These are phyloP conservation scores for Pythium monospermum DNA, from an alignment of 352 stramenopile species.

Conservation along the genomic window DNA sequence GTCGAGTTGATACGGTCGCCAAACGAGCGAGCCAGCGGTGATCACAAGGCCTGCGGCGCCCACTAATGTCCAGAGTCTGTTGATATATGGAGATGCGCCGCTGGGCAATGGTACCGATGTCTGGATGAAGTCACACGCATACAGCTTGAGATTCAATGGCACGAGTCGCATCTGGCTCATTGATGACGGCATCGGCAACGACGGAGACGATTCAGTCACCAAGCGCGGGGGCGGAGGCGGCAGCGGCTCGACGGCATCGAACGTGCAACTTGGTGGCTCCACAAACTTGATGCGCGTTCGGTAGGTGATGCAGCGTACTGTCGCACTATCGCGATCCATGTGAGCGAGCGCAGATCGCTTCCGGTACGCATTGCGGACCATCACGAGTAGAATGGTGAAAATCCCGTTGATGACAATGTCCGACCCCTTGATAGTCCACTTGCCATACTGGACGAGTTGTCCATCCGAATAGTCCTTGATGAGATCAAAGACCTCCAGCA, in stretches of 20 bases:
- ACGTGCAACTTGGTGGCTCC: background rate
- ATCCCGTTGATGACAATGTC: conserved; percentile 17
- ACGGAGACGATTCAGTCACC: too few relatives aligned
- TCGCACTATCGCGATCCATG: background rate
- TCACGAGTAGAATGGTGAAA: conserved; percentile 1
- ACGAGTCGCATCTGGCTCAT: too few relatives aligned
- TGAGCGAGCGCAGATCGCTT: background rate
- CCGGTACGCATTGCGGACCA: conserved; percentile 21
- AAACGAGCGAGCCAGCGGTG: background rate
- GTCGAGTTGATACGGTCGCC: background rate
- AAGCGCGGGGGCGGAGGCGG: too few relatives aligned
- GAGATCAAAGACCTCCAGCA: background rate
- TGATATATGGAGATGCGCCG: too few relatives aligned
- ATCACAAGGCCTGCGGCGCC: background rate
- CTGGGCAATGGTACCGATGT: too few relatives aligned
- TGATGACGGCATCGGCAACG: too few relatives aligned
- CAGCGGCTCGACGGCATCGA: too few relatives aligned
- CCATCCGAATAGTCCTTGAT: background rate
- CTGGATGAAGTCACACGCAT: too few relatives aligned
- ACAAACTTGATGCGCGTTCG: background rate
- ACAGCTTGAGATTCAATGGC: too few relatives aligned
- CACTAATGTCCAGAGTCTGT: background rate
- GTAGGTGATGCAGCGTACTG: conserved; percentile 8
- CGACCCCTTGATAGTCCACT: too few relatives aligned
- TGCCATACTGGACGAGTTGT: background rate